A percentile compares a stretch with the other conserved stretches of the same genome.
These are phyloP conservation scores for Beauveria australis DNA, from an alignment of 2,329 filamentous ascomycete genomes.

Conservation along the genomic window DNA sequence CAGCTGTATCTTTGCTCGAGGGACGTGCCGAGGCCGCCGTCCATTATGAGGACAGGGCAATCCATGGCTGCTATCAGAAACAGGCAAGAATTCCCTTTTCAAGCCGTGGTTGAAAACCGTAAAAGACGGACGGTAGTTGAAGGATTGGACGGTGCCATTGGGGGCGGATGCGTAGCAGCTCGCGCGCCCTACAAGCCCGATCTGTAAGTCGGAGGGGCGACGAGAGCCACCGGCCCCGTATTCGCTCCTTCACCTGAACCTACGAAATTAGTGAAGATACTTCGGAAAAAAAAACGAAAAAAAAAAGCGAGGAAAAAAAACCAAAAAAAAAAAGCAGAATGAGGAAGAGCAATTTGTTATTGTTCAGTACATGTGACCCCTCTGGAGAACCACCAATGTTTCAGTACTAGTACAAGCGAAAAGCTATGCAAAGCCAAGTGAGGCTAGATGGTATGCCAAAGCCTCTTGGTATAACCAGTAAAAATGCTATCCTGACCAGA, in stretches of 20 bases:
- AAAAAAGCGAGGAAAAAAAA: too few relatives aligned
- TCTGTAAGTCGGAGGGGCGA: neutral
- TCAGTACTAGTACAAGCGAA: neutral
- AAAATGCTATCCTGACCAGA: neutral
- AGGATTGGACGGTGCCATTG: neutral
- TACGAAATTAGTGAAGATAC: too few relatives aligned
- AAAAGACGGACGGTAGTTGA: neutral
- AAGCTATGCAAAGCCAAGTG: neutral
- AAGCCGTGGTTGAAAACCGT: neutral
- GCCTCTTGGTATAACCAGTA: neutral
- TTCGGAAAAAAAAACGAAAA: too few relatives aligned
- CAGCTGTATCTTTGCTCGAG: constrained; percentile 50
- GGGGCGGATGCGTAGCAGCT: too few relatives aligned
- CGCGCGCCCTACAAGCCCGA: neutral
- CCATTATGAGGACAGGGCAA: constrained; percentile 42
- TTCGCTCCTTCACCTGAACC: neutral
- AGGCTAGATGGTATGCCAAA: neutral
- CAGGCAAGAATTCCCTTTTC: neutral
- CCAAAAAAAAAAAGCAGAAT: too few relatives aligned
- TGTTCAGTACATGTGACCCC: too few relatives aligned
- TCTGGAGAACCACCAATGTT: neutral
- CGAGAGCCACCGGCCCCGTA: neutral
- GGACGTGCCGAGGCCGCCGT: constrained; percentile 60
- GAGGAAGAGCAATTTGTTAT: too few relatives aligned
- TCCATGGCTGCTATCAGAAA: neutral